phyloP scores from a whole-genome alignment of 2,329 filamentous ascomycete genomes.

The Elsinoe ampelina region DNA sequence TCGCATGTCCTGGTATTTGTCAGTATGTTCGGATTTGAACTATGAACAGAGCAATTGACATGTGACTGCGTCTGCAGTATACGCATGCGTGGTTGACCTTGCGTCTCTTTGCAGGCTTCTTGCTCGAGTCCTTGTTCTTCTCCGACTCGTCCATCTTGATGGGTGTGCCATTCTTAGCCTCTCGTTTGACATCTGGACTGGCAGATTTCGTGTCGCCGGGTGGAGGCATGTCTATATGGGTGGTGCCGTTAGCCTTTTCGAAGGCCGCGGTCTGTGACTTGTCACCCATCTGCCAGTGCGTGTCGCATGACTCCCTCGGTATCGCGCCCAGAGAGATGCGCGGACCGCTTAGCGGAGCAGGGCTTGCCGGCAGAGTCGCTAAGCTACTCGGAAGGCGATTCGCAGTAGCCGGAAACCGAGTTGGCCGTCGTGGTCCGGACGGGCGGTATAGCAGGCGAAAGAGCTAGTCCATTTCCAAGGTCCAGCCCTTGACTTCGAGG shows the following conservation, averaged over 20 bases:
- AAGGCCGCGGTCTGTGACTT: neutral
- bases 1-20: constrained; percentile 35
- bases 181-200: neutral
- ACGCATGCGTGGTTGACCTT: constrained; percentile 49
- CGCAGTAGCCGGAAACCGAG: too few relatives aligned
- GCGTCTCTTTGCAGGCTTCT: constrained; percentile 33
- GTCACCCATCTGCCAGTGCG: constrained; percentile 5
- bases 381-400: too few relatives aligned
- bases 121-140: constrained; percentile 11
- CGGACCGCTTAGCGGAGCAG: neutral
- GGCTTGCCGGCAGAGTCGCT: too few relatives aligned
- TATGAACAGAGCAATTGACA: constrained; percentile 22
- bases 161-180: constrained; percentile 1
- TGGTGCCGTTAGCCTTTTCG: neutral
- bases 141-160: constrained; percentile 5
- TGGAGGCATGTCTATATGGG: constrained; percentile 1
- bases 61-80: constrained; percentile 46
- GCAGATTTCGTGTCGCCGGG: neutral
- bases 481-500: too few relatives aligned
- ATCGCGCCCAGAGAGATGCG: neutral
- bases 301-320: constrained; percentile 12
- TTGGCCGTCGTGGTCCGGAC: too few relatives aligned
- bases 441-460: too few relatives aligned
- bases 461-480: too few relatives aligned
- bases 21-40: neutral